Percentiles rank a stretch among this genome's conserved stretches.
These are phyloP conservation scores for Tinospora cordifolia DNA, from an alignment of 164 flowering plant genomes.

Conservation along the genomic window DNA sequence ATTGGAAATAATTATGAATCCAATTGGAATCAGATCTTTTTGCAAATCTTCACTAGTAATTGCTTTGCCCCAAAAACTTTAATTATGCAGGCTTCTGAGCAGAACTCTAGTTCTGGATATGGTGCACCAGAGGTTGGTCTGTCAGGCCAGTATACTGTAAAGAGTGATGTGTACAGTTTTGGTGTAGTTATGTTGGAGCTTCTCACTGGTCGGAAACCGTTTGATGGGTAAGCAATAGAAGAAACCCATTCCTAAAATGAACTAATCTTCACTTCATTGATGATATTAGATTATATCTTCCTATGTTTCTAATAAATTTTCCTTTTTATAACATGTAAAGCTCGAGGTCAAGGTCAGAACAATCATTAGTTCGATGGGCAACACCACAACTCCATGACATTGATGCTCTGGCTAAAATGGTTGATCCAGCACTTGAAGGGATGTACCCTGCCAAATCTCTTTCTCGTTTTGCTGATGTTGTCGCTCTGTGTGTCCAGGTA, in stretches of 20 bases:
- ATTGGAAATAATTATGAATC: neutral
- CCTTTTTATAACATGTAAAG: constrained; percentile 29
- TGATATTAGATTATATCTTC: no score
- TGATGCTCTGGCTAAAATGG: constrained; percentile 91
- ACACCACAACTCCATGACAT: constrained; percentile 99
- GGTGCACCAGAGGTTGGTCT: constrained; percentile 86
- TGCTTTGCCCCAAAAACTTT: no score
- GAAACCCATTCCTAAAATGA: neutral
- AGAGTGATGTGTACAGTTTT: constrained; percentile 94
- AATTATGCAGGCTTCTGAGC: constrained; percentile 43
- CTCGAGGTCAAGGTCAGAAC: constrained; percentile 76
- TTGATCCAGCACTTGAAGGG: constrained; percentile 81
- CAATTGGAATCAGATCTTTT: neutral
- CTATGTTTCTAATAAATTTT: neutral
- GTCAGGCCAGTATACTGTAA: constrained; percentile 81
- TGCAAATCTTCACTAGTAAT: neutral
- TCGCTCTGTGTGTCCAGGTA: constrained; percentile 99
- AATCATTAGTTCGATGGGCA: constrained; percentile 95
- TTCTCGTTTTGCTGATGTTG: constrained; percentile 92
- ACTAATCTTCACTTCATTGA: neutral
- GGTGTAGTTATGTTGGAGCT: constrained; percentile 98
- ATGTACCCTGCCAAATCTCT: constrained; percentile 92
- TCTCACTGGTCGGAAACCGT: constrained; percentile 87
- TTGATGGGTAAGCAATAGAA: constrained; percentile 63
- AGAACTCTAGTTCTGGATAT: constrained; percentile 60